Evolutionary conservation across 108 stramenopile genomes (phyloP), one percentile per base, ranked within the genome.

Genomic region (Seminavis robusta): DNA sequence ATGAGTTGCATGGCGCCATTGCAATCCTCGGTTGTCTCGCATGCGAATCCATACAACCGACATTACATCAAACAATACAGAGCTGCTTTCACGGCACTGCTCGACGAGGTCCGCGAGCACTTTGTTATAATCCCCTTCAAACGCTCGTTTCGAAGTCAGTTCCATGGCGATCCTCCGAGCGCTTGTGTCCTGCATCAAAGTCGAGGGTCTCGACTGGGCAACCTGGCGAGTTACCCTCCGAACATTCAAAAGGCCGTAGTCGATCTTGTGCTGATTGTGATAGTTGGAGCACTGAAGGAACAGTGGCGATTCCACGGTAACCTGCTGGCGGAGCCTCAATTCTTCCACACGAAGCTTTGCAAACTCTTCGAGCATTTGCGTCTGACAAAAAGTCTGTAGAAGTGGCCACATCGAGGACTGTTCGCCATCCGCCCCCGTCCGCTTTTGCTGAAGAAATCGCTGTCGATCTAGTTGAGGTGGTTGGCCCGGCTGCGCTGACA

Each of bases 41-140:
- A 94, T 47, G 13, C 92, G 76, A n/a, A 85, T 63, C 92, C 92
- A 94, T 46, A 90, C 71, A 1, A 88, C 86, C 28, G 78, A 74
- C 84, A 94, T 86, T 17, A 84, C 88, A 60, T 85, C 84, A 41
- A 54, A 67, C 30, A 94, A 55, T 39, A 80, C 69, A 1, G 77
- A 74, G 25, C 68, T 73, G 59, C 75, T 80, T 42, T 94, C 84
- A 34, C 77, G 65, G 55, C 84, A 86, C 13, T 76, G 61, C 28
- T 87, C 69, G 8, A 83, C 72, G 28, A 93, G 70, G 16, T 84
- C 62, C 13, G 84, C 65, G 16, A 90, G 53, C 23, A 79, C 78
- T 44, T 43, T 29, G 32, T 68, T 59, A 51, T 79, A 74, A 59
- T 86, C 71, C 16, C 85, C 85, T 65, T 86, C 92, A 56, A 63